These are phyloP conservation scores for Ceratopteris richardii DNA, from an alignment of 75 land plant species.

Conservation along the genomic window DNA sequence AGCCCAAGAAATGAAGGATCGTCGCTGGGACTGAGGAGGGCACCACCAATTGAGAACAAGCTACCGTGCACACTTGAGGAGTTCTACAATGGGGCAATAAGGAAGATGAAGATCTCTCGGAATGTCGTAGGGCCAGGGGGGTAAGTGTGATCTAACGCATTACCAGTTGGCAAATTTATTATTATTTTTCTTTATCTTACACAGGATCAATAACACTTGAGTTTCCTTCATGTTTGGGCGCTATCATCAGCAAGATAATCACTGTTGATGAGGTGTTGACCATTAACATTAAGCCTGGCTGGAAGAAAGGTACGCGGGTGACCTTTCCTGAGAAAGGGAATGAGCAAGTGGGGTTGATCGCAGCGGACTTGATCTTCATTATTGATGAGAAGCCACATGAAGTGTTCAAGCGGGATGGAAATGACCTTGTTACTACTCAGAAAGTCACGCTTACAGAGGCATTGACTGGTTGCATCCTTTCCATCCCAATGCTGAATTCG, in stretches of 20 bases:
- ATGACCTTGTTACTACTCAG: conserved; percentile 49
- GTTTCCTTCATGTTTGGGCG: too few species aligned
- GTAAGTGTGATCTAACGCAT: too few species aligned
- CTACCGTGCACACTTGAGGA: conserved; percentile 40
- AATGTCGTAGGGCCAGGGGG: conserved; percentile 17
- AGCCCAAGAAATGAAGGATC: conserved; percentile 2
- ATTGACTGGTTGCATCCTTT: conserved; percentile 39
- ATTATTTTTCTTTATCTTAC: too few species aligned
- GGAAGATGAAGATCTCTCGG: conserved; percentile 46
- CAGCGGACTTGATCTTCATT: conserved; percentile 56
- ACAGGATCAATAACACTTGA: too few species aligned
- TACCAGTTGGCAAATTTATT: too few species aligned
- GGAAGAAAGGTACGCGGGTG: conserved; percentile 66
- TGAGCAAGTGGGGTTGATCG: conserved; percentile 33
- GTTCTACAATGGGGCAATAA: conserved; percentile 35
- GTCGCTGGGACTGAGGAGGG: conserved; percentile 9
- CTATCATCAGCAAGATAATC: conserved; percentile 27
- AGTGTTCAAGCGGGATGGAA: conserved; percentile 53
- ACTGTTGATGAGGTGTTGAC: conserved; percentile 50
- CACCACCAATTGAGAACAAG: conserved; percentile 30
- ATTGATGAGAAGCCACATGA: conserved; percentile 62
- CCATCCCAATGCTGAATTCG: conserved; percentile 42
- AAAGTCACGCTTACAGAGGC: conserved; percentile 60
- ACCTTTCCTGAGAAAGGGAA: conserved; percentile 63
- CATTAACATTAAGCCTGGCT: conserved; percentile 61